A percentile compares a stretch with the other conserved stretches of the same genome.
Evolutionary conservation across 805 yeast genomes (phyloP).

Genomic region (Candida multigemmis): DNA sequence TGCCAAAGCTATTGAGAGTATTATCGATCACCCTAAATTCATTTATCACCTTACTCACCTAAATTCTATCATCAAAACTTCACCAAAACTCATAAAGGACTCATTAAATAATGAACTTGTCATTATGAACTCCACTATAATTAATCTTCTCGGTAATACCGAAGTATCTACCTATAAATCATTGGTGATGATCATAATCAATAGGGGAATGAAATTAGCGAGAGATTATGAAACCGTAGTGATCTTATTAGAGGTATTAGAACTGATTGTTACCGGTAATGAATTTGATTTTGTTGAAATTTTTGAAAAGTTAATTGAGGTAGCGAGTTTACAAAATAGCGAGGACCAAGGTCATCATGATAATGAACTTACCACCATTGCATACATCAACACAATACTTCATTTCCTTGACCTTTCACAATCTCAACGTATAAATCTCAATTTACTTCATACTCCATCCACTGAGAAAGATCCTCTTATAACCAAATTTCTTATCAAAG

Average conservation of each 20-base stretch:
- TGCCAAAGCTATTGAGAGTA: too few relatives aligned
- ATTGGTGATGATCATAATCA: conserved; percentile 36
- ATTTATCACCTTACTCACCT: conserved; percentile 53
- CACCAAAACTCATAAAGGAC: conserved; percentile 33
- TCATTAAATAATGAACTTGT: conserved; percentile 51
- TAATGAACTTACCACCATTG: too few relatives aligned
- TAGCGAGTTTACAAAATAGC: too few relatives aligned
- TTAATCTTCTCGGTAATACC: too few relatives aligned
- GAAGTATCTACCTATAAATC: conserved; percentile 54
- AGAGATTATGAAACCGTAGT: too few relatives aligned
- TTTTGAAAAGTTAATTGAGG: conserved; percentile 33
- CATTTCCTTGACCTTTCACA: conserved; percentile 22
- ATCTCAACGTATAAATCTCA: conserved; percentile 14
- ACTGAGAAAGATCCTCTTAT: conserved; percentile 19
- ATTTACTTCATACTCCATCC: conserved; percentile 20
- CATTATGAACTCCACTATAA: too few relatives aligned
- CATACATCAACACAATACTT: conserved; percentile 17
- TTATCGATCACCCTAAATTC: conserved; percentile 58
- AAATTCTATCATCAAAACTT: conserved; percentile 40
- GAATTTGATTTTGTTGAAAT: conserved; percentile 43
- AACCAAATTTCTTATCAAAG: conserved; percentile 39
- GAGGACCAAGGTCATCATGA: too few relatives aligned
- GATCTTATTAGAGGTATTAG: conserved; percentile 33
- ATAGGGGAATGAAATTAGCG: too few relatives aligned
- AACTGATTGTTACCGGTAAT: conserved; percentile 42